Evolutionary conservation across 2,329 filamentous ascomycete genomes (phyloP).

Genomic region (Cordyceps cicadae): DNA sequence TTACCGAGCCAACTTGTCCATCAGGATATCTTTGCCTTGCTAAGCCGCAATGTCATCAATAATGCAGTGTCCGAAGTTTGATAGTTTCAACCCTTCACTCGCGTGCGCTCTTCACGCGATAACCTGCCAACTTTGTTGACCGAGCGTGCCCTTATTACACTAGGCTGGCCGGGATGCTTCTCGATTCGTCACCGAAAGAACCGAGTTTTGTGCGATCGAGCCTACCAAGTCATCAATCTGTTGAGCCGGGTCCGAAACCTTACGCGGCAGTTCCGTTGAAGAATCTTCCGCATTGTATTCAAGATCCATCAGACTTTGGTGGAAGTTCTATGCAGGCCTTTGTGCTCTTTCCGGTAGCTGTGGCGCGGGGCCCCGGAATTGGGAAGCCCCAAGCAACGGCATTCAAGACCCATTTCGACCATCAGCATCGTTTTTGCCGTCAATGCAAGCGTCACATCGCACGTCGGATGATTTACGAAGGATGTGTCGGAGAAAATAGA

Average conservation of each 20-base stretch:
- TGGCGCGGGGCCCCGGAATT: neutral
- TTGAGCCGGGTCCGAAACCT: neutral
- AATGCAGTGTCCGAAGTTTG: neutral
- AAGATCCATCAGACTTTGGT: neutral
- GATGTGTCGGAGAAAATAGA: too few relatives aligned
- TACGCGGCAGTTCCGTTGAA: neutral
- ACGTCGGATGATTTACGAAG: too few relatives aligned
- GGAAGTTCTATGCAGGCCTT: neutral
- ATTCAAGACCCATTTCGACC: neutral
- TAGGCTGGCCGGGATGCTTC: neutral
- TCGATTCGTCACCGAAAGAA: neutral
- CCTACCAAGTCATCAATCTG: neutral
- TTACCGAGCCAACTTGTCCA: neutral
- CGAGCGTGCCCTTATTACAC: neutral
- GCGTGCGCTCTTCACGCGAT: constrained; percentile 4
- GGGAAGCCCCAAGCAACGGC: neutral
- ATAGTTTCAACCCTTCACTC: neutral
- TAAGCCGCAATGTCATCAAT: neutral
- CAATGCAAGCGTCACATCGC: neutral
- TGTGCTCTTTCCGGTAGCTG: neutral
- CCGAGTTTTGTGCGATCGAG: neutral
- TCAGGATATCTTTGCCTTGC: neutral
- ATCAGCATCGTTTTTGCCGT: neutral
- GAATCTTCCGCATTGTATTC: neutral
- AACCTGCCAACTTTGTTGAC: neutral